Base-by-base conservation (phyloP, 1,284 basidiomycete species). In the Pyrrhoderma noxium region DNA sequence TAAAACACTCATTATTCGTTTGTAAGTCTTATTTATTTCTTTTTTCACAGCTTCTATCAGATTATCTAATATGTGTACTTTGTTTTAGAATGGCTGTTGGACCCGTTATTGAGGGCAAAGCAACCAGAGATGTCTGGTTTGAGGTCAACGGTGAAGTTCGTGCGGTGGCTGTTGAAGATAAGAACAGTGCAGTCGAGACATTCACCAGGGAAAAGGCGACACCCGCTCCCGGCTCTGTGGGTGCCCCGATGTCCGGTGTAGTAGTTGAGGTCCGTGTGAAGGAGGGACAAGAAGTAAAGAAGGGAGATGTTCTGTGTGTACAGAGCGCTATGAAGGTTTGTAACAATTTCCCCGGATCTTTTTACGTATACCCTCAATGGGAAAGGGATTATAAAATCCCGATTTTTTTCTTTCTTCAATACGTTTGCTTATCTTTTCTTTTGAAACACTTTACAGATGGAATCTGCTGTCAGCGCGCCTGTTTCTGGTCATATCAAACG, bases 131-230 rank as follows among this genome's bases (percentile, higher is more conserved):
- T 66, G 92, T 96, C 59, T 97, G 93, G 90, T 97, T 98, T 65
- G 96, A 99, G 76, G 89, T 95, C 57, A 96, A 96, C 65, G 93
- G 92, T 67, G 93, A 95, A 76, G 88, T 92, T 60, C 91, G 94
- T 61, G 92, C 94, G 27, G 90, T 97, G 38, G 77, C 90, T 55
- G 89, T 99, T 53, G 89, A 95, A 64, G 96, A 99, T 75, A 90
- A 89, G 67, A 92, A 89, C 65, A 96, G 94, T 39, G 93, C 95
- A 14, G 91, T 97, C 58, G 93, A 96, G 69, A 91, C 89, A 38
- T 80, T 96, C 54, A 86, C 87, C 56, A 83, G 96, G 63, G 94
- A 97, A 75, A 96, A 89, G 79, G 92, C 96, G 4, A 85, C 89
- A 3, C 74, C 74, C 57, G 94, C 95, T 65, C 94, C 96, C 54